These are phyloP conservation scores for Adansonia grandidieri DNA, from an alignment of 441 rosid genomes.

Conservation along the genomic window DNA sequence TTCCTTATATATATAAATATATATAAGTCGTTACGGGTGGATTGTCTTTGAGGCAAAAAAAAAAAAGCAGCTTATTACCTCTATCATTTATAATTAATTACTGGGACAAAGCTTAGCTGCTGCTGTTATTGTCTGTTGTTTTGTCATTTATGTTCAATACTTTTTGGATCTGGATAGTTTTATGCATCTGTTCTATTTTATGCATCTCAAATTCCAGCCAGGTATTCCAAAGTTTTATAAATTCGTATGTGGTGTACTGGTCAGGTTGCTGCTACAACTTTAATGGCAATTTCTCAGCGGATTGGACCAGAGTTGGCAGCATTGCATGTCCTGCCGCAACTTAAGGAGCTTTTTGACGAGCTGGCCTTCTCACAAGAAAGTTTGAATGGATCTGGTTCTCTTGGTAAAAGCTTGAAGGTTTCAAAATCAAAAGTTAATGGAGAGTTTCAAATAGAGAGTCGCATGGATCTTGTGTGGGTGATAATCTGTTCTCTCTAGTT, in stretches of 20 bases:
- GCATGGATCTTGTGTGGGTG: conserved; percentile 95
- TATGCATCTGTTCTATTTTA: conserved; percentile 5
- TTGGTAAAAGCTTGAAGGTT: conserved; percentile 50
- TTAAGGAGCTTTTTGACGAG: conserved; percentile 88
- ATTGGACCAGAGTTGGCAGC: conserved; percentile 93
- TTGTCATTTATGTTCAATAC: conserved; percentile 4
- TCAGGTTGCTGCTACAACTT: conserved; percentile 82
- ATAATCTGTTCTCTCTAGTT: conserved; percentile 32
- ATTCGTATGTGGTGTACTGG: conserved; percentile 28
- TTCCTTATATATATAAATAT: too few relatives aligned
- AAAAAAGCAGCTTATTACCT: not conserved
- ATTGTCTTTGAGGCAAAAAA: not conserved
- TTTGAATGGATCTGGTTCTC: conserved; percentile 48
- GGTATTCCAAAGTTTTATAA: conserved; percentile 20
- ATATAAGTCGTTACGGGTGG: too few relatives aligned
- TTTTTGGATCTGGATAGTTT: conserved; percentile 5
- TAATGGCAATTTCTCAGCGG: conserved; percentile 79
- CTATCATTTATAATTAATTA: conserved; percentile 18
- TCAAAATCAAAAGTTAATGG: conserved; percentile 48
- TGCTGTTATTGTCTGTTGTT: not conserved
- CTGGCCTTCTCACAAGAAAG: conserved; percentile 90
- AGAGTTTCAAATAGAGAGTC: conserved; percentile 76
- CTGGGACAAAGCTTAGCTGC: not conserved
- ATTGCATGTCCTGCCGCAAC: conserved; percentile 85
- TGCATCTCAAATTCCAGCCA: conserved; percentile 10